Conservation (phyloP, 2,329 filamentous ascomycete genomes). For the Botrytis elliptica region DNA sequence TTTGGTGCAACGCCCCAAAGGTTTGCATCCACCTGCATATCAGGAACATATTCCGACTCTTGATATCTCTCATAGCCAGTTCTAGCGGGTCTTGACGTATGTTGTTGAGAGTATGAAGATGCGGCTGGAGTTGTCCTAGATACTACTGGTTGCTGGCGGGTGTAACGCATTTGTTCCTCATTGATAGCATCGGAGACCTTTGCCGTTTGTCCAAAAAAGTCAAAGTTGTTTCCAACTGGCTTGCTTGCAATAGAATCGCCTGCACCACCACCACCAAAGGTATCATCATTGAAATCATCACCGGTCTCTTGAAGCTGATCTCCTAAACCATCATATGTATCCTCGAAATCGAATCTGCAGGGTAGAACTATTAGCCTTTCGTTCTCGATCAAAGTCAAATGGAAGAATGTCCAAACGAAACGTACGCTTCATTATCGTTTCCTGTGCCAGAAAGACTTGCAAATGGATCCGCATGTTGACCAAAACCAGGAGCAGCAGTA, state of each 20-base stretch:
- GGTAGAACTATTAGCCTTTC: background rate
- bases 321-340: conserved; percentile 94
- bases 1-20: conserved; percentile 82
- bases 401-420: background rate
- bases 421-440: conserved; percentile 52
- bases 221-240: conserved; percentile 84
- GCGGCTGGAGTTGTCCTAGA: conserved; percentile 46
- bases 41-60: conserved; percentile 78
- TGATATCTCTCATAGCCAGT: conserved; percentile 92
- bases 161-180: conserved; percentile 85
- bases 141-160: conserved; percentile 65
- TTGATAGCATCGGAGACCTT: conserved; percentile 82
- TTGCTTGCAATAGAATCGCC: conserved; percentile 45
- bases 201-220: conserved; percentile 93
- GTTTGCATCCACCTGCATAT: conserved; percentile 87
- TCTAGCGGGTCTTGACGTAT: conserved; percentile 59
- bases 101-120: conserved; percentile 42
- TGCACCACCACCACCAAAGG: conserved; percentile 65
- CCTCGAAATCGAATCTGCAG: conserved; percentile 79
- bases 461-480: conserved; percentile 81
- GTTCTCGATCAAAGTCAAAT: background rate
- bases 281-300: conserved; percentile 96
- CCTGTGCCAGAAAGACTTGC: conserved; percentile 69
- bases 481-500: conserved; percentile 72
- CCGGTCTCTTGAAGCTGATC: conserved; percentile 88